Conservation (phyloP, 352 stramenopile species). For the Phytophthora aleatoria region DNA sequence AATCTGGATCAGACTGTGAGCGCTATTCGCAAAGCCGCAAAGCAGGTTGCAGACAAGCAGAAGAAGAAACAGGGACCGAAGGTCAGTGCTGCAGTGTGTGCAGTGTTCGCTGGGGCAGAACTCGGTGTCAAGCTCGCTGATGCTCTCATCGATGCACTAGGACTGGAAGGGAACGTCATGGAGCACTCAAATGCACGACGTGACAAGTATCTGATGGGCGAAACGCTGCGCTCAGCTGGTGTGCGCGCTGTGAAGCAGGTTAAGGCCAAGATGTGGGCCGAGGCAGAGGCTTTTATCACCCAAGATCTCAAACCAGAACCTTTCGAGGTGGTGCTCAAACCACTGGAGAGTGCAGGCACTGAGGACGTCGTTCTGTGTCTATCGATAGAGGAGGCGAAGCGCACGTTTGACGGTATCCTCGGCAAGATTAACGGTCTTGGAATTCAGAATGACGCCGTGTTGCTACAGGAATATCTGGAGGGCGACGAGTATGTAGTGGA, state of each 20-base stretch:
- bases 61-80: constrained; percentile 40
- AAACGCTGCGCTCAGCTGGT: constrained; percentile 77
- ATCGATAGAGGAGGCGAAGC: constrained; percentile 70
- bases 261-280: constrained; percentile 74
- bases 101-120: constrained; percentile 92
- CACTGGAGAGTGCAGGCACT: constrained; percentile 73
- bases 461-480: constrained; percentile 94
- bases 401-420: constrained; percentile 85
- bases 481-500: constrained; percentile 97
- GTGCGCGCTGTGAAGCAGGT: constrained; percentile 92
- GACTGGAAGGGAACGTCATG: constrained; percentile 85
- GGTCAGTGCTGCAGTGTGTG: constrained; percentile 49
- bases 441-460: constrained; percentile 82
- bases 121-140: constrained; percentile 93
- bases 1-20: constrained; percentile 50
- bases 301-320: constrained; percentile 64
- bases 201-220: constrained; percentile 90
- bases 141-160: constrained; percentile 84
- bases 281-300: constrained; percentile 76
- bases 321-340: constrained; percentile 93
- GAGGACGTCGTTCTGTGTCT: constrained; percentile 85
- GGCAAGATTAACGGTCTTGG: constrained; percentile 89
- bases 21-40: constrained; percentile 43
- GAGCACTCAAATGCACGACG: constrained; percentile 65
- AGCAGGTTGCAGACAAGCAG: constrained; percentile 50